phyloP scores from a whole-genome alignment of 2,329 filamentous ascomycete species.

The Xenosphaeropsis pyriputrescens region DNA sequence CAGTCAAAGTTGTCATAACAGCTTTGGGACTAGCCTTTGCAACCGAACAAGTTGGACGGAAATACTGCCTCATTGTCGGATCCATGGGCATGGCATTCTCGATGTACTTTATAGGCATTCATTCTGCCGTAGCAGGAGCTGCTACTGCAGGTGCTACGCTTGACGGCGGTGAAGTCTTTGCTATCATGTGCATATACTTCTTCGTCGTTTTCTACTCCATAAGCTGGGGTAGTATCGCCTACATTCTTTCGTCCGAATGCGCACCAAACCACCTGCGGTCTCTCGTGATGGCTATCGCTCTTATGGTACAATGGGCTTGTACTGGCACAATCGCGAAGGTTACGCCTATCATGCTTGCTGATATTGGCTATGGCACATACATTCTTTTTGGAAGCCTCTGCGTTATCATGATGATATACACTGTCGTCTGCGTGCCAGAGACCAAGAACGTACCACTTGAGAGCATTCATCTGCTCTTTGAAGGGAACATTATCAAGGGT shows the following conservation, averaged over 20 bases:
- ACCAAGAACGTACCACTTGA: not conserved
- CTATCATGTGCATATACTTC: slow-evolving; percentile 1
- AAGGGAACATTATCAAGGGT: not conserved
- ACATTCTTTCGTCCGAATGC: slow-evolving; percentile 31
- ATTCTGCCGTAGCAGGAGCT: slow-evolving; percentile 25
- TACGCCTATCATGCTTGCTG: slow-evolving; percentile 32
- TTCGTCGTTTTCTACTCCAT: slow-evolving; percentile 25
- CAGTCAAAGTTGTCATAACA: slow-evolving; percentile 1
- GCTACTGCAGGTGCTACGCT: not conserved
- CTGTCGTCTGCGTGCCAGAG: slow-evolving; percentile 15
- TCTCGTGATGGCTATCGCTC: slow-evolving; percentile 29
- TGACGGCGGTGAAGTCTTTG: not conserved
- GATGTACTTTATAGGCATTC: slow-evolving; percentile 31
- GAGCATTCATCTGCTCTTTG: not conserved
- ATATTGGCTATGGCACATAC: slow-evolving; percentile 21
- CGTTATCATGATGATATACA: slow-evolving; percentile 26
- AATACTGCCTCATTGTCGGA: slow-evolving; percentile 23
- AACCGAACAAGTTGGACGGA: not conserved
- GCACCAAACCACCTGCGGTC: slow-evolving; percentile 31
- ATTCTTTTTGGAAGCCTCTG: slow-evolving; percentile 22
- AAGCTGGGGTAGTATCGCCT: slow-evolving; percentile 33
- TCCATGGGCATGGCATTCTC: slow-evolving; percentile 31
- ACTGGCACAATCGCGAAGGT: slow-evolving; percentile 31
- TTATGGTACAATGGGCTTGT: slow-evolving; percentile 32
- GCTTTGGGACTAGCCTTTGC: not conserved